These are phyloP conservation scores for Linum tenue DNA, from an alignment of 345 rosid species.

Conservation along the genomic window DNA sequence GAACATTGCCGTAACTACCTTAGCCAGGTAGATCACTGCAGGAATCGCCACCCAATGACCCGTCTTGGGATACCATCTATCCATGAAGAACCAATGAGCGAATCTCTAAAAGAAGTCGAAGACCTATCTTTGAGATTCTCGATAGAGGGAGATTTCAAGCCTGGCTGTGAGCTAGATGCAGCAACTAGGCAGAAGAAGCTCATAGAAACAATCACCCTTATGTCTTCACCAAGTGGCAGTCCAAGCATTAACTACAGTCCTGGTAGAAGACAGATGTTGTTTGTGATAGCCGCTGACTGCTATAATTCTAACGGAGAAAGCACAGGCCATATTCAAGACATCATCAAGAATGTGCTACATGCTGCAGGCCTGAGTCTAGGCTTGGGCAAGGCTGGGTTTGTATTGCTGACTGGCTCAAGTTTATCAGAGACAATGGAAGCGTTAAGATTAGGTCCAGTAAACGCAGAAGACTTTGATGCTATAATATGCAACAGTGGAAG, in stretches of 20 bases:
- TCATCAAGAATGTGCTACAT: conserved; percentile 55
- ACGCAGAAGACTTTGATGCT: conserved; percentile 73
- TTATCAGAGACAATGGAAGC: conserved; percentile 48
- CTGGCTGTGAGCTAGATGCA: conserved; percentile 60
- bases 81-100: conserved; percentile 81
- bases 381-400: conserved; percentile 49
- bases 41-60: conserved; percentile 64
- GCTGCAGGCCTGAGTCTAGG: conserved; percentile 43
- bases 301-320: conserved; percentile 35
- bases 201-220: conserved; percentile 47
- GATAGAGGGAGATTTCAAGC: conserved; percentile 60
- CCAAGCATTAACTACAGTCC: conserved; percentile 38
- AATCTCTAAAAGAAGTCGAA: conserved; percentile 69
- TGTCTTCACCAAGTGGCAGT: conserved; percentile 36
- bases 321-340: conserved; percentile 34
- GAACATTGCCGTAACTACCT: conserved; percentile 79
- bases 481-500: conserved; percentile 79
- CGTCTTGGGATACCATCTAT: conserved; percentile 50
- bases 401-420: conserved; percentile 55
- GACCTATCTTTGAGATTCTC: conserved; percentile 80
- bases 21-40: conserved; percentile 68
- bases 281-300: conserved; percentile 65
- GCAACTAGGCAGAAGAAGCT: conserved; percentile 58
- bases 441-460: conserved; percentile 39
- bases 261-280: conserved; percentile 72